These are phyloP conservation scores for Candida argentea DNA, from an alignment of 805 yeast species.

Conservation along the genomic window DNA sequence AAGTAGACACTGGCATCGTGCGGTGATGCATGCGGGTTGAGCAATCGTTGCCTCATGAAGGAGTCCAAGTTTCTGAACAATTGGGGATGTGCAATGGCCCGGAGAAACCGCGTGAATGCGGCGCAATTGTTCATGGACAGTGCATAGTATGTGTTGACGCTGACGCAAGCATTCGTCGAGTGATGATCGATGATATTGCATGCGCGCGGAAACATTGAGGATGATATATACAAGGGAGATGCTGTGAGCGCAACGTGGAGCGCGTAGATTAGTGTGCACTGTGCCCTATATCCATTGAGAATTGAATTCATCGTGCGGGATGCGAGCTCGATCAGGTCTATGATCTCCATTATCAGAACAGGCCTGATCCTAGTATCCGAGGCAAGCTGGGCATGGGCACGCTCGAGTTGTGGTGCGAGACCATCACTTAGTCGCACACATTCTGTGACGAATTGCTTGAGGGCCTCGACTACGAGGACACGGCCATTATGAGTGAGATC, in stretches of 20 bases:
- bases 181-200: conserved; percentile 2
- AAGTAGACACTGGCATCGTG: conserved; percentile 20
- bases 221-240: conserved; percentile 20
- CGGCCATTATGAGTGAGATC: conserved; percentile 12
- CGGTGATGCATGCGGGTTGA: conserved; percentile 5
- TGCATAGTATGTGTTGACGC: conserved; percentile 13
- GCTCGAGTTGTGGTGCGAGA: conserved; percentile 10
- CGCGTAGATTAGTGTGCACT: conserved; percentile 19
- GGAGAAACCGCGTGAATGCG: conserved; percentile 7
- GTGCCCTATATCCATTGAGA: conserved; percentile 15
- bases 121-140: conserved; percentile 11
- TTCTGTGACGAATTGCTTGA: conserved; percentile 17
- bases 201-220: conserved; percentile 2
- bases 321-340: conserved; percentile 8
- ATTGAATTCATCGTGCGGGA: conserved; percentile 4
- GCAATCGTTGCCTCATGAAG: conserved; percentile 9
- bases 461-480: conserved; percentile 9
- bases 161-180: conserved; percentile 19
- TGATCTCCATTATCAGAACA: conserved; percentile 8
- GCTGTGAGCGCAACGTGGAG: conserved; percentile 15
- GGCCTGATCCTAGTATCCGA: conserved; percentile 6
- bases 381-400: conserved; percentile 15
- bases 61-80: conserved; percentile 8
- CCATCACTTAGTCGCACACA: conserved; percentile 6
- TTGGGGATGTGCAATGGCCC: conserved; percentile 3